Evolutionary conservation across 345 rosid species (phyloP).

Genomic region (Linum usitatissimum): DNA sequence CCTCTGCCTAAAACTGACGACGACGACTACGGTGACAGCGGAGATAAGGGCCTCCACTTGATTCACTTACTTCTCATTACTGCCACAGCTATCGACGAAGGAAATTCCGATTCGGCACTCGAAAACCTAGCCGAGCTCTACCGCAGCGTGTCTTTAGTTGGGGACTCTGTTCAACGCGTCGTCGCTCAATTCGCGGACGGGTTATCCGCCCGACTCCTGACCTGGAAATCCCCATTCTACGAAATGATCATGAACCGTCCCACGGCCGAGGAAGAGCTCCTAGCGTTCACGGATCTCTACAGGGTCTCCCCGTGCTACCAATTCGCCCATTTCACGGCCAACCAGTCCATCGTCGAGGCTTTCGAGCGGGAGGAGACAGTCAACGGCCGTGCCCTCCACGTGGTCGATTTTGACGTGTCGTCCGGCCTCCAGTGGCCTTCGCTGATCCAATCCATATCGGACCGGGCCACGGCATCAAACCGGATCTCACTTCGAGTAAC

Average conservation of each 20-base stretch:
- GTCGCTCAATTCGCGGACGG: slow-evolving; percentile 55
- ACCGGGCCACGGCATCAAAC: slow-evolving; percentile 29
- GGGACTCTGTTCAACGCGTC: slow-evolving; percentile 54
- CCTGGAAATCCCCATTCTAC: slow-evolving; percentile 41
- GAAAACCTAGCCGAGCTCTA: slow-evolving; percentile 36
- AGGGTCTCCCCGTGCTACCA: slow-evolving; percentile 54
- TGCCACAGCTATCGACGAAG: slow-evolving; percentile 39
- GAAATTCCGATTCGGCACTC: slow-evolving; percentile 24
- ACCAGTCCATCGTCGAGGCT: slow-evolving; percentile 48
- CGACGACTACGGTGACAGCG: slow-evolving; percentile 13
- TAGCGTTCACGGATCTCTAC: slow-evolving; percentile 45
- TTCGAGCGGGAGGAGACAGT: slow-evolving; percentile 34
- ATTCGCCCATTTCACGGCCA: slow-evolving; percentile 66
- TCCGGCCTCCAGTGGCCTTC: slow-evolving; percentile 73
- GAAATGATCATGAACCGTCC: slow-evolving; percentile 49
- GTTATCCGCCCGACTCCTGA: slow-evolving; percentile 40
- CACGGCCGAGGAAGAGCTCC: slow-evolving; percentile 33
- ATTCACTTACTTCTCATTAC: slow-evolving; percentile 47
- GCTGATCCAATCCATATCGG: slow-evolving; percentile 55
- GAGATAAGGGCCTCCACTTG: slow-evolving; percentile 39
- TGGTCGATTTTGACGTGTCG: slow-evolving; percentile 48
- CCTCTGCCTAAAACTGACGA: slow-evolving; percentile 9
- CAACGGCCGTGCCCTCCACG: slow-evolving; percentile 37
- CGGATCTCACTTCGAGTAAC: slow-evolving; percentile 37
- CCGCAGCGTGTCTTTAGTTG: slow-evolving; percentile 31